Evolutionary conservation across 805 yeast genomes (phyloP).

Genomic region (Sugiyamaella smithiae): DNA sequence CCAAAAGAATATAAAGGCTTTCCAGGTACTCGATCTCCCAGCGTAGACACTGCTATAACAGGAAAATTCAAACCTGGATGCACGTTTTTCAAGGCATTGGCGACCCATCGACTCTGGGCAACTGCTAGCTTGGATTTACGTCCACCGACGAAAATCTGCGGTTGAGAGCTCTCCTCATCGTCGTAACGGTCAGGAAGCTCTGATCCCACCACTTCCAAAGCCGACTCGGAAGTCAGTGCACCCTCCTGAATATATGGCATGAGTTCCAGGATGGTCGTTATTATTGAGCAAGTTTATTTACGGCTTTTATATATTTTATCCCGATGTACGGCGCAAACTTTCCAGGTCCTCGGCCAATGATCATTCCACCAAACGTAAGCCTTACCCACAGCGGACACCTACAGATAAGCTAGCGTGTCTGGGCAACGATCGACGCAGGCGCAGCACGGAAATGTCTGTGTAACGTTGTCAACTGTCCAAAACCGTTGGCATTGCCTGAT

Average conservation of each 20-base stretch:
- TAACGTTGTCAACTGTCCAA: no score
- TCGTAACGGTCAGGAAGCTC: constrained; percentile 13
- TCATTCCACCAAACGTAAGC: no score
- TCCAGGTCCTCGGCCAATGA: constrained; percentile 1
- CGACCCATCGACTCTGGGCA: constrained; percentile 75
- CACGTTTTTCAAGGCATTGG: constrained; percentile 50
- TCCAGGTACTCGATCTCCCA: constrained; percentile 85
- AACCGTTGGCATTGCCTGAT: no score
- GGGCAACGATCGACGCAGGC: no score
- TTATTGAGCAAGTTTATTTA: no score
- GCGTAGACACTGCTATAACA: constrained; percentile 73
- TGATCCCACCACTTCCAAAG: constrained; percentile 1
- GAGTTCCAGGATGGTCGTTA: neutral
- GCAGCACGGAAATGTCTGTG: no score
- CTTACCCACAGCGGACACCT: no score
- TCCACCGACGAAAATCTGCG: constrained; percentile 63
- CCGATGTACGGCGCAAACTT: neutral
- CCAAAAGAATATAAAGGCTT: constrained; percentile 92
- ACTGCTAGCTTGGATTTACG: constrained; percentile 87
- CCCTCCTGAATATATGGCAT: constrained; percentile 3
- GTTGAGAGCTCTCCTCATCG: constrained; percentile 18
- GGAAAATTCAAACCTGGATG: constrained; percentile 71
- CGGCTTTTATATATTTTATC: no score
- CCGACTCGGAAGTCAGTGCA: neutral
- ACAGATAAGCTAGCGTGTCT: no score